phyloP scores from a whole-genome alignment of 257 asterid species.

The Solanum okadae region DNA sequence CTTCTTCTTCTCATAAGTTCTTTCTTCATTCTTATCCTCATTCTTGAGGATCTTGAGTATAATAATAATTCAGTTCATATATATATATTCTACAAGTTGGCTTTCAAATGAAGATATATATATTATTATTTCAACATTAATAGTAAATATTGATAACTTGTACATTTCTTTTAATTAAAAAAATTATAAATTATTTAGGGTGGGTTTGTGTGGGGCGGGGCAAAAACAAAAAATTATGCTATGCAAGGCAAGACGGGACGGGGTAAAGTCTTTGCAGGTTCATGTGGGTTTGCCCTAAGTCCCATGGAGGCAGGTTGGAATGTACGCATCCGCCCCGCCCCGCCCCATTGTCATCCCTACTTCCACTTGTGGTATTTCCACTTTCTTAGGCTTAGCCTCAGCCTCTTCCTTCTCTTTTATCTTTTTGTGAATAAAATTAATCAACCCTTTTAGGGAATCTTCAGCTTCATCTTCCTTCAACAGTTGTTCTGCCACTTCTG shows the following conservation, averaged over 20 bases:
- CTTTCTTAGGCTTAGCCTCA: background rate
- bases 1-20: too few relatives aligned
- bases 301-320: too few relatives aligned
- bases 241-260: background rate
- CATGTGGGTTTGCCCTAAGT: background rate
- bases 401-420: background rate
- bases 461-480: slow-evolving; percentile 39
- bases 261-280: background rate
- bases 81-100: too few relatives aligned
- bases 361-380: background rate
- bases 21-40: too few relatives aligned
- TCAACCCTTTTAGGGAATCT: slow-evolving; percentile 16
- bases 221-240: background rate
- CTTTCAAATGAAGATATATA: too few relatives aligned
- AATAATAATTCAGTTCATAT: too few relatives aligned
- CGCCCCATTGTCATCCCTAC: background rate
- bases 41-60: too few relatives aligned
- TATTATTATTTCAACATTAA: too few relatives aligned
- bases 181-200: too few relatives aligned
- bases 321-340: background rate
- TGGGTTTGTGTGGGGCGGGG: too few relatives aligned
- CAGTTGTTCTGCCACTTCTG: slow-evolving; percentile 69
- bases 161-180: too few relatives aligned
- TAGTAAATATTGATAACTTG: too few relatives aligned
- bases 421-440: background rate